Base-by-base conservation (phyloP, 495 filamentous ascomycete genomes). In the Penicillium herquei region DNA sequence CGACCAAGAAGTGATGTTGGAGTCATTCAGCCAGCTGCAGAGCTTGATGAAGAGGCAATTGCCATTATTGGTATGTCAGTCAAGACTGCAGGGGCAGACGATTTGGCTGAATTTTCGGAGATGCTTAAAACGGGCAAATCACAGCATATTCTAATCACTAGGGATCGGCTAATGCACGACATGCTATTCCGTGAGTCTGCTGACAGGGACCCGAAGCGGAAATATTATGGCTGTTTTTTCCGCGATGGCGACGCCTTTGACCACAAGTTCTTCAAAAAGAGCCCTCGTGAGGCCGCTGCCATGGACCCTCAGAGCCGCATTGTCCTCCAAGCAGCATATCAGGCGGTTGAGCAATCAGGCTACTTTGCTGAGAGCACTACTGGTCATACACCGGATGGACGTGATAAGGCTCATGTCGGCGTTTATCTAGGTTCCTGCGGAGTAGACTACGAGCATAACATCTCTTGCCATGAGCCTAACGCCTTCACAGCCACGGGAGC, bases 261-360 rank as follows among this genome's bases (percentile, higher is more conserved):
- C 51, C 73, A 79, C 43, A 56, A 65, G 6, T 84, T 85, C 68
- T 86, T 83, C 70, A 73, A 69, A 47, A 73, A 66, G 37, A 73
- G 63, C 13, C 64, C 74, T 0, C 66, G 77, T 3, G 83, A 86
- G 59, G 71, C 73, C 0, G 57, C 63, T 14, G 66, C 70, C 3
- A 79, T 76, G 63, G 83, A 84, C 48, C 83, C 81, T 0, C 78
- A 81, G 49, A 79, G 80, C 40, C 66, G 81, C 0, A 65, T 79
- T 0, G 43, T 81, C 0, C 72, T 84, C 3, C 75, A 84, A 33
- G 60, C 68, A 0, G 68, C 74, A 0, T 83, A 84, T 41, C 71
- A 84, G 52, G 74, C 78, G 0, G 54, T 81, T 0, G 77, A 81
- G 49, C 71, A 74, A 55, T 65, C 73, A 0, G 77, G 77, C 3